Evolutionary conservation across 108 stramenopile genomes (phyloP), one percentile per base, ranked within the genome.

Genomic region (Fistulifera solaris): DNA sequence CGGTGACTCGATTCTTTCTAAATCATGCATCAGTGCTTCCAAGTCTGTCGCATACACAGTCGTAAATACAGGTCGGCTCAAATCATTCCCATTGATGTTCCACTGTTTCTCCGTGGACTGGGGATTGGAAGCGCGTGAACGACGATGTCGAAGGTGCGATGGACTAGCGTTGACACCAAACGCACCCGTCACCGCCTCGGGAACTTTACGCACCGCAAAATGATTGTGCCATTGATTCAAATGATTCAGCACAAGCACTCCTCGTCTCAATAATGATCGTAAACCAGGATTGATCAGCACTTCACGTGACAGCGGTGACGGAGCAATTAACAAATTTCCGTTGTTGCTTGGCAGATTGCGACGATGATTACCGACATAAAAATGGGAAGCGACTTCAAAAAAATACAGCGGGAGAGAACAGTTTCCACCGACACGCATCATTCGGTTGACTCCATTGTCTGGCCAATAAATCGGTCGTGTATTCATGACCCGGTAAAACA

Each of bases 401-500:
- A 54, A 85, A 91, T 3, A 61, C 61, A 10, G 64, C 49, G 6
- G 89, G 89, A 16, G 76, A 42, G 62, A 80, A 69, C 16, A 60
- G 67, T 43, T 63, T 75, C 85, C 85, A 87, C 21, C 70, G 69
- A 48, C 66, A 68, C 18, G 75, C 58, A 17, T 71, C 70, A 21
- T 48, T 13, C 8, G 47, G 45, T 25, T 58, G 50, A 17, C 44
- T 16, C 13, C 87, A 81, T 56, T 87, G 85, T 41, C 89, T 58
- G 42, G 66, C 45, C 11, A 91, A 38, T 17, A 91, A 57, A 22
- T 87, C 83, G 5, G 65, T 63, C 7, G 89, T 87, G 48, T 91
- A 91, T 51, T 91, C 89, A 54, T 91, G 89, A 6, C 89, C 89
- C n/a, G 85, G 83, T 39, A 85, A 83, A 2, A 91, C 43, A 14